These are phyloP conservation scores for Sporothrix pallida DNA, from an alignment of 2,329 filamentous ascomycete species.

Conservation along the genomic window DNA sequence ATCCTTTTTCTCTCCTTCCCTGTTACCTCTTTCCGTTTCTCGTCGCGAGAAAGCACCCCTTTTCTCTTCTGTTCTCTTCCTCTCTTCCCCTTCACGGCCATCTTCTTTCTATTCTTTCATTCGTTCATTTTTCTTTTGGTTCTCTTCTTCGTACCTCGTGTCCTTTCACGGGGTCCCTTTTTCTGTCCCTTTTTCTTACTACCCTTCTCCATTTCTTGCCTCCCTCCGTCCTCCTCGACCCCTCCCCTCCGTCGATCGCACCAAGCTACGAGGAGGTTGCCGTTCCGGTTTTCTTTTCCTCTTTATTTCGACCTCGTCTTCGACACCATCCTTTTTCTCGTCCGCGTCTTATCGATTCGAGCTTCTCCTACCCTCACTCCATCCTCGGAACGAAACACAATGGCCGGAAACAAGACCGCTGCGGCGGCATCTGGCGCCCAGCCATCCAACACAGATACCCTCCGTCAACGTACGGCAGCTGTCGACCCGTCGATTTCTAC, in stretches of 20 bases:
- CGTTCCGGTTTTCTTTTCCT: constrained; percentile 16
- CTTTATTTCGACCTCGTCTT: neutral
- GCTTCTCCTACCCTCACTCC: neutral
- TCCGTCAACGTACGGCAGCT: constrained; percentile 59
- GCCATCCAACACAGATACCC: constrained; percentile 60
- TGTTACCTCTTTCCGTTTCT: constrained; percentile 14
- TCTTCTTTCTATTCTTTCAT: constrained; percentile 29
- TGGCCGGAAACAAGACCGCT: constrained; percentile 61
- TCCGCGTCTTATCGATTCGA: constrained; percentile 1
- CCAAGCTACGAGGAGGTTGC: constrained; percentile 4
- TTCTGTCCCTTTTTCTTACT: constrained; percentile 24
- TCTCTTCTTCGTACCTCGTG: constrained; percentile 17
- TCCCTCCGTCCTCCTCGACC: neutral
- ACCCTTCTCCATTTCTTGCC: constrained; percentile 13
- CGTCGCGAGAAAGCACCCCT: constrained; percentile 30
- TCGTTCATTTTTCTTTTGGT: constrained; percentile 19
- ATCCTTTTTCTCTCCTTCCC: constrained; percentile 19
- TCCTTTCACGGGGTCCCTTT: constrained; percentile 25
- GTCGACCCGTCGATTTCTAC: constrained; percentile 48
- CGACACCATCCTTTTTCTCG: neutral
- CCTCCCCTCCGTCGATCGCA: constrained; percentile 25
- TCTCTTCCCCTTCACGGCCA: constrained; percentile 22
- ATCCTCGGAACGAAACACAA: constrained; percentile 41
- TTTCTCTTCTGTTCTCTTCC: neutral
- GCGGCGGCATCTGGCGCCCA: constrained; percentile 67